phyloP scores from a whole-genome alignment of 208 protist species.

The Naegleria fowleri region DNA sequence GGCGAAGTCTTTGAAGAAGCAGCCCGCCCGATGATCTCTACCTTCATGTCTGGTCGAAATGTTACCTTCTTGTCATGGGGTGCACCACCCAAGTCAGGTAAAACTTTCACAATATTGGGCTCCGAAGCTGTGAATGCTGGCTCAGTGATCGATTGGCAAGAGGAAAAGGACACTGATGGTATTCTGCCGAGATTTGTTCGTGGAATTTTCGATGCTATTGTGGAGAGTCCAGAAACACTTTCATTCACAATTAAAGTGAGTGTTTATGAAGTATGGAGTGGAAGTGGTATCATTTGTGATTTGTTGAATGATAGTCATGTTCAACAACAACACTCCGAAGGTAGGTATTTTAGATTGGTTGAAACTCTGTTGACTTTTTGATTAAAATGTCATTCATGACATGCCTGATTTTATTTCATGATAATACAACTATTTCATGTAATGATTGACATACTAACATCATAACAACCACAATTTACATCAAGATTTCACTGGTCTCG shows the following conservation, averaged over 20 bases:
- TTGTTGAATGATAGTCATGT: not conserved
- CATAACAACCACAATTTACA: not conserved
- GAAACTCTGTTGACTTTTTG: too few species aligned
- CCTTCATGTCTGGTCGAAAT: slow-evolving; percentile 7
- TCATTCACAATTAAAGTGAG: not conserved
- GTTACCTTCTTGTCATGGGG: not conserved
- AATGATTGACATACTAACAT: too few species aligned
- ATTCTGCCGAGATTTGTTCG: not conserved
- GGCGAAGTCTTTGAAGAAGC: not conserved
- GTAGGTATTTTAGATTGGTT: not conserved
- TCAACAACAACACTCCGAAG: not conserved
- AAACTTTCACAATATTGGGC: slow-evolving; percentile 1
- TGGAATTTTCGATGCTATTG: not conserved
- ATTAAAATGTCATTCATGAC: too few species aligned
- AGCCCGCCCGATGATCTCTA: not conserved
- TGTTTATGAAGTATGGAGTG: slow-evolving; percentile 5
- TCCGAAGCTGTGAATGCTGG: not conserved
- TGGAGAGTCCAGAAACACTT: not conserved
- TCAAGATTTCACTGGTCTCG: not conserved
- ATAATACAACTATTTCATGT: too few species aligned
- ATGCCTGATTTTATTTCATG: too few species aligned
- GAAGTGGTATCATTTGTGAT: not conserved
- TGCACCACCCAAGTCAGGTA: not conserved
- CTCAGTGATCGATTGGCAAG: not conserved
- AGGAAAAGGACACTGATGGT: not conserved